Percentiles rank a stretch among this genome's conserved stretches.
These are phyloP conservation scores for Zostera marina DNA, from an alignment of 116 monocot species.

Conservation along the genomic window DNA sequence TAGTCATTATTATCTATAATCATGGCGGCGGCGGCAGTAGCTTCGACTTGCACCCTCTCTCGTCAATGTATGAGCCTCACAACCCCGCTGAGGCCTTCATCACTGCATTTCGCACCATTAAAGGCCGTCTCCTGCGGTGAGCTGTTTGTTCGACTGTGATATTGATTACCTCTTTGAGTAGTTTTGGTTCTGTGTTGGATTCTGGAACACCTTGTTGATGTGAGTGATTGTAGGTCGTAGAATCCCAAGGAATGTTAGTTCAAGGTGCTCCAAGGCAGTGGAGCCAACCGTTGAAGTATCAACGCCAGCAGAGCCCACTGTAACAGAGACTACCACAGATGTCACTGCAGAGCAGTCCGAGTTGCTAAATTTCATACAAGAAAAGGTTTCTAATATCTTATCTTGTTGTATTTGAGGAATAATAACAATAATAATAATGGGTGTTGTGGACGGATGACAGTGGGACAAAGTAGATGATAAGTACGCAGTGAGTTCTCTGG, in stretches of 20 bases:
- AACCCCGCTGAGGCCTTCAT: slow-evolving; percentile 1
- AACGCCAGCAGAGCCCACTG: background rate
- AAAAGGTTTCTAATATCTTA: slow-evolving; percentile 43
- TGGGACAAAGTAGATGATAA: slow-evolving; percentile 90
- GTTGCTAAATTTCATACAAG: slow-evolving; percentile 52
- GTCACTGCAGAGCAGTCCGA: slow-evolving; percentile 36
- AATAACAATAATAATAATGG: too few species aligned
- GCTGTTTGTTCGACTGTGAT: background rate
- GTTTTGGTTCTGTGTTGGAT: background rate
- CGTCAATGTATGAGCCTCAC: slow-evolving; percentile 6
- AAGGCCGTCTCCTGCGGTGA: slow-evolving; percentile 11
- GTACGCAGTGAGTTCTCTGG: slow-evolving; percentile 51
- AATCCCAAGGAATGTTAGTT: slow-evolving; percentile 29
- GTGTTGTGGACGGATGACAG: slow-evolving; percentile 14
- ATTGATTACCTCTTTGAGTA: background rate
- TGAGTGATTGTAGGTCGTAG: slow-evolving; percentile 11
- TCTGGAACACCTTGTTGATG: background rate
- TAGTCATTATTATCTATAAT: too few species aligned
- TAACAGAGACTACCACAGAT: background rate
- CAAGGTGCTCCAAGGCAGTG: slow-evolving; percentile 1
- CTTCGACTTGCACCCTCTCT: slow-evolving; percentile 1
- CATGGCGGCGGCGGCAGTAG: slow-evolving; percentile 2
- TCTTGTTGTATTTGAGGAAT: background rate
- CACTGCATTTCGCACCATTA: background rate
- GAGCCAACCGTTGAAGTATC: slow-evolving; percentile 1